Conservation (phyloP, 163 green algal genomes). For the Coccomyxa subellipsoidea region DNA sequence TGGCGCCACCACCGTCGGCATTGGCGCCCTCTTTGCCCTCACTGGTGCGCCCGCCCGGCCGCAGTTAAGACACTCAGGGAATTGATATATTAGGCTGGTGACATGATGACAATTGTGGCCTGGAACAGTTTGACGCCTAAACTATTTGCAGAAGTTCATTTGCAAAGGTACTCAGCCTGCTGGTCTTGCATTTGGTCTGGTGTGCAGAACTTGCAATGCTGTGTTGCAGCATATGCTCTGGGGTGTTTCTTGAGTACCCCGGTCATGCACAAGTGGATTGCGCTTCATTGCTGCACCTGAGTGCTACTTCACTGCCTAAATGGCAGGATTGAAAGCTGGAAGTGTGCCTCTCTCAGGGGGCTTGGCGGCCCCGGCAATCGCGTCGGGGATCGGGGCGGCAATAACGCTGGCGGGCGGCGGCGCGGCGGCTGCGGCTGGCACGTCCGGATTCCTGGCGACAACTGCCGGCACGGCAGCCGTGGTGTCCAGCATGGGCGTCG, state of each 20-base stretch:
- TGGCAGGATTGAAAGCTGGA: too few relatives aligned
- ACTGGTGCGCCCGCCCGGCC: conserved; percentile 43
- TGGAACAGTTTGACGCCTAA: too few relatives aligned
- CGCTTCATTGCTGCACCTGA: too few relatives aligned
- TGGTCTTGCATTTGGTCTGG: too few relatives aligned
- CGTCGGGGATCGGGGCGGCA: conserved; percentile 68
- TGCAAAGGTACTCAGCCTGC: too few relatives aligned
- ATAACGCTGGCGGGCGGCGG: conserved; percentile 58
- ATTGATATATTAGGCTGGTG: too few relatives aligned
- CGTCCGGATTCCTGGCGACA: conserved; percentile 56
- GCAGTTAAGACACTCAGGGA: too few relatives aligned
- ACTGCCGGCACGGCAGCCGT: conserved; percentile 44
- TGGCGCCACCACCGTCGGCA: conserved; percentile 64
- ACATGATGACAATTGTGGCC: too few relatives aligned
- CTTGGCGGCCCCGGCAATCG: conserved; percentile 78
- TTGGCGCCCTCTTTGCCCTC: conserved; percentile 74
- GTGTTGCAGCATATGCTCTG: neutral
- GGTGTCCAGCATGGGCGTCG: conserved; percentile 41
- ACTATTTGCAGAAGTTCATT: too few relatives aligned
- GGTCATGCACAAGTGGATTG: too few relatives aligned
- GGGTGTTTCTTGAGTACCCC: too few relatives aligned
- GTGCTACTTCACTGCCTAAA: too few relatives aligned
- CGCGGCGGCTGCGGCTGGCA: conserved; percentile 50
- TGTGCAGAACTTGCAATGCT: neutral
- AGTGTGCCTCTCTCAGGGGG: conserved; percentile 45